Conservation (phyloP, 2,329 filamentous ascomycete species). For the Thielaviopsis musarum region DNA sequence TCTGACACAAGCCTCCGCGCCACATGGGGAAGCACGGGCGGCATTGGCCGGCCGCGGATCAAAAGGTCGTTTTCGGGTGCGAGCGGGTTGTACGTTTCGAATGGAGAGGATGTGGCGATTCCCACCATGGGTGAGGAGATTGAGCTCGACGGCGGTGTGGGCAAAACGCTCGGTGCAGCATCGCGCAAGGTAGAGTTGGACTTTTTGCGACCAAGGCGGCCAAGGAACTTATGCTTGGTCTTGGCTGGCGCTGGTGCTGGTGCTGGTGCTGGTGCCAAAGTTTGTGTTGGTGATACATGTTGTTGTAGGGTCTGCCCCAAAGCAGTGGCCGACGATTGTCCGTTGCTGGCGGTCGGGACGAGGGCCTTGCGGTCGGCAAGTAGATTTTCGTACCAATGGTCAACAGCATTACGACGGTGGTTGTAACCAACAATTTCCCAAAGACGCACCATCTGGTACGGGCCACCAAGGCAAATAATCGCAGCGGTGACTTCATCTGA, state of each 20-base stretch:
- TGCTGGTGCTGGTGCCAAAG: not conserved
- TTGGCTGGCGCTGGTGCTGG: slow-evolving; percentile 23
- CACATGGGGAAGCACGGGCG: slow-evolving; percentile 32
- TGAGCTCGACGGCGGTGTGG: not conserved
- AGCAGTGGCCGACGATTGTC: not conserved
- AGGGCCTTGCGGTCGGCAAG: slow-evolving; percentile 22
- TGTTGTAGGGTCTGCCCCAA: not conserved
- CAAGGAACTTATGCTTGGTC: slow-evolving; percentile 33
- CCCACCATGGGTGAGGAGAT: not conserved
- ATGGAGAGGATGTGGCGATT: not conserved
- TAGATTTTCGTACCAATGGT: slow-evolving; percentile 40
- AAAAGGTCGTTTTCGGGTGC: slow-evolving; percentile 1
- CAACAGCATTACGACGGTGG: slow-evolving; percentile 38
- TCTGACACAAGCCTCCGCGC: slow-evolving; percentile 34
- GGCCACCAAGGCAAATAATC: slow-evolving; percentile 41
- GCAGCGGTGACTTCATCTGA: slow-evolving; percentile 45
- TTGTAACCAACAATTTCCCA: slow-evolving; percentile 55
- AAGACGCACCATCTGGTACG: slow-evolving; percentile 44
- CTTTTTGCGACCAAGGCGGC: slow-evolving; percentile 40
- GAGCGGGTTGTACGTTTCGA: slow-evolving; percentile 1
- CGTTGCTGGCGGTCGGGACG: not conserved
- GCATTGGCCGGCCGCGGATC: slow-evolving; percentile 43
- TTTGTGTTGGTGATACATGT: not conserved
- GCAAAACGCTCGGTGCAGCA: not conserved
- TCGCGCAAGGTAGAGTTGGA: slow-evolving; percentile 20